phyloP scores from a whole-genome alignment of 2,329 filamentous ascomycete genomes.

The Phyllosticta capitalensis region DNA sequence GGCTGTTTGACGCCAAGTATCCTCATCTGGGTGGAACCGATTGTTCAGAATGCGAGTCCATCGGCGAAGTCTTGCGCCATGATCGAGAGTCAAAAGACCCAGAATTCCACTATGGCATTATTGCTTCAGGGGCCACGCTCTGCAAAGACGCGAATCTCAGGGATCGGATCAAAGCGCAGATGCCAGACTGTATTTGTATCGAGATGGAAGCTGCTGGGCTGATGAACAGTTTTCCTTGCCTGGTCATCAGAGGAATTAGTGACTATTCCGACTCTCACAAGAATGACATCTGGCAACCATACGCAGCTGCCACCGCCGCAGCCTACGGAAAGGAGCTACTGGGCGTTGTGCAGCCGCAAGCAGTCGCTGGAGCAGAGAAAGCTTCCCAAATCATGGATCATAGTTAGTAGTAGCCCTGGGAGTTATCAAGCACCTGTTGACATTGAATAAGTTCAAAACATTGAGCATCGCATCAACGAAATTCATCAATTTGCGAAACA shows the following conservation, averaged over 20 bases:
- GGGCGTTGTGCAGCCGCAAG: not conserved
- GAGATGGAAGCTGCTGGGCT: conserved; percentile 13
- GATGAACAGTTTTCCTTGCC: conserved; percentile 18
- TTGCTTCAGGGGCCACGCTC: not conserved
- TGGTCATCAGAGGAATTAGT: conserved; percentile 20
- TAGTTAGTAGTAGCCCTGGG: too few relatives aligned
- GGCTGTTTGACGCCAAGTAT: not conserved
- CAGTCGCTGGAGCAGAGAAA: not conserved
- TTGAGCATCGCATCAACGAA: too few relatives aligned
- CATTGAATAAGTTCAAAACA: too few relatives aligned
- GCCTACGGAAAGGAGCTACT: conserved; percentile 16
- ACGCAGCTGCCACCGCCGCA: conserved; percentile 15
- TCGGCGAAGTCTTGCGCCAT: not conserved
- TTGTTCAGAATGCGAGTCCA: not conserved
- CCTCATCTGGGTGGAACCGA: not conserved
- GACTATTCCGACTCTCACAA: conserved; percentile 21
- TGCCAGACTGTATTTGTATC: conserved; percentile 13
- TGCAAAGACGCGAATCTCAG: not conserved
- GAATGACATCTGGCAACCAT: conserved; percentile 18
- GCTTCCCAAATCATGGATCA: too few relatives aligned
- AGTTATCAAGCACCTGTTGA: too few relatives aligned
- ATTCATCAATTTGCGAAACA: too few relatives aligned
- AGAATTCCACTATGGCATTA: not conserved
- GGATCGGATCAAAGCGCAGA: not conserved
- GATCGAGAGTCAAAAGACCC: not conserved